These are phyloP conservation scores for Naganishia sp. DNA, from an alignment of 1,284 basidiomycete genomes.

Conservation along the genomic window DNA sequence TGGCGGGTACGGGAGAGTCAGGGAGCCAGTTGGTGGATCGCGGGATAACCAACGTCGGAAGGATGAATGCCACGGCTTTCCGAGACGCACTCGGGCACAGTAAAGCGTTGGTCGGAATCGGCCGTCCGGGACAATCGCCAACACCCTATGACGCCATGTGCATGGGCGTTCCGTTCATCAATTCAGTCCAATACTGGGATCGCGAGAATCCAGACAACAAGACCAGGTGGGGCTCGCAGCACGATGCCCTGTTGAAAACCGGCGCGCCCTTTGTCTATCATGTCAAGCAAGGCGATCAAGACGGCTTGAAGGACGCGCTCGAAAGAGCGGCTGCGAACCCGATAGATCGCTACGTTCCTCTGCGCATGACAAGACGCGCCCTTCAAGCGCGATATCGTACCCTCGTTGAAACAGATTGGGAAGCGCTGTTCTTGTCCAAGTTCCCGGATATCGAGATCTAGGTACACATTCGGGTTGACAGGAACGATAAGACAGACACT, in stretches of 20 bases:
- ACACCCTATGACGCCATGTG: slow-evolving; percentile 55
- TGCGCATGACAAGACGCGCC: background rate
- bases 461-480: no score
- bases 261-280: slow-evolving; percentile 55
- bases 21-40: slow-evolving; percentile 25
- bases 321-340: background rate
- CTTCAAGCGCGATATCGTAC: background rate
- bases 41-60: slow-evolving; percentile 37
- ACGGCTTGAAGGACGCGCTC: background rate
- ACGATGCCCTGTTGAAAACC: slow-evolving; percentile 44
- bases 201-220: slow-evolving; percentile 45
- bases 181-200: slow-evolving; percentile 48
- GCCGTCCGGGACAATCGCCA: slow-evolving; percentile 42
- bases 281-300: slow-evolving; percentile 36
- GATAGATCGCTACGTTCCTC: background rate
- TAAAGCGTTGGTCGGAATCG: slow-evolving; percentile 39
- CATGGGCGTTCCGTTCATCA: slow-evolving; percentile 56
- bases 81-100: slow-evolving; percentile 36
- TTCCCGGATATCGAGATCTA: no score
- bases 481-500: no score
- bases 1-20: slow-evolving; percentile 38
- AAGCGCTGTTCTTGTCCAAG: background rate
- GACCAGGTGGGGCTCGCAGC: slow-evolving; percentile 50
- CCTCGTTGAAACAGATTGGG: background rate
- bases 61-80: slow-evolving; percentile 34